Evolutionary conservation across 2,329 filamentous ascomycete genomes (phyloP).

Genomic region (Epicoccum nigrum): DNA sequence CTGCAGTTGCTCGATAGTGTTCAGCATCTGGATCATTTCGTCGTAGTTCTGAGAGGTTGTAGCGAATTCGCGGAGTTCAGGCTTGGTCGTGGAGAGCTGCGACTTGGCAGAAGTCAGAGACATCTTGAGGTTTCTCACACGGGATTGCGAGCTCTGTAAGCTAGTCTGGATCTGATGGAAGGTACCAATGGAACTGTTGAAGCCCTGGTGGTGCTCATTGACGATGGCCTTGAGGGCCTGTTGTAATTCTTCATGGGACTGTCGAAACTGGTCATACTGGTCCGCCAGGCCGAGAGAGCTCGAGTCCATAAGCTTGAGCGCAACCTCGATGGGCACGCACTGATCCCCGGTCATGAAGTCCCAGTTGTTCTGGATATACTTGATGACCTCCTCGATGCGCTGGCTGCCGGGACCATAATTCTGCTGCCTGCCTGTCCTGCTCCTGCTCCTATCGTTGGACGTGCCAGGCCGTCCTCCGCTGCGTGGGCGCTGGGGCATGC

Average conservation of each 20-base stretch:
- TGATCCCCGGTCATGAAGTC: conserved; percentile 86
- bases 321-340: conserved; percentile 90
- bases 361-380: conserved; percentile 88
- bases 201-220: conserved; percentile 98
- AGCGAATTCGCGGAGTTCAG: conserved; percentile 88
- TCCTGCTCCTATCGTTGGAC: conserved; percentile 38
- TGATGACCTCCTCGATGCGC: conserved; percentile 67
- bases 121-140: conserved; percentile 81
- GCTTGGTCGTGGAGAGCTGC: conserved; percentile 82
- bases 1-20: conserved; percentile 85
- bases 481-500: conserved; percentile 49
- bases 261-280: conserved; percentile 83
- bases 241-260: conserved; percentile 87
- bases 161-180: conserved; percentile 98
- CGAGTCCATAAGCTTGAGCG: conserved; percentile 90
- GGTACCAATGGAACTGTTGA: conserved; percentile 98
- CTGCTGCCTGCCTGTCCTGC: conserved; percentile 27
- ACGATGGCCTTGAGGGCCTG: conserved; percentile 92
- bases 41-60: conserved; percentile 89
- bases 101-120: conserved; percentile 81
- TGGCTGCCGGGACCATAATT: conserved; percentile 49
- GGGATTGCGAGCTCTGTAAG: conserved; percentile 85
- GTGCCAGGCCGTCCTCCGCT: conserved; percentile 36
- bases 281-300: conserved; percentile 92
- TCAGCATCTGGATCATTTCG: conserved; percentile 80